Base-by-base conservation (phyloP, 768 basidiomycete species). In the Nidularia pulvinata region DNA sequence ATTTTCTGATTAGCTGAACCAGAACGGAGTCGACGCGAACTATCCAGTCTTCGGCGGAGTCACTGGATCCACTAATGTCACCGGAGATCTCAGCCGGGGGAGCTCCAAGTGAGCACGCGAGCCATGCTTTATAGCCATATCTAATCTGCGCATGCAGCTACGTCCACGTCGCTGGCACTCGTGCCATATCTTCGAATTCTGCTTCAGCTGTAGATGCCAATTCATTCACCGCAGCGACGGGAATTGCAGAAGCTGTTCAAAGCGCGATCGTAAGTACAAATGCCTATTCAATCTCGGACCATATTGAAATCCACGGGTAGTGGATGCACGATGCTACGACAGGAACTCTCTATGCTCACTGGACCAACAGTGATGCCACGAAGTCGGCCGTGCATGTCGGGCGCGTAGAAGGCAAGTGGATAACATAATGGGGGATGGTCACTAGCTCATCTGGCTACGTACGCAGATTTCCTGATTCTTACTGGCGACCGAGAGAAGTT, bases 1-100 rank as follows among this genome's bases (percentile, higher is more conserved):
- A 33, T 32, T 10, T 11, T 13, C n/a, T 44, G 14, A 2, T 43
- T 16, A 10, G 25, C n/a, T 19, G 13, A 33, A 5, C 16, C 39
- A 59, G 58, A 59, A 59, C 39, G 58, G 58, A 22, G 52, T 55
- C n/a, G 52, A 59, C 49, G 43, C 47, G 19, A 44, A 59, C 33
- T 56, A 50, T 36, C 58, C 58, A 7, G 48, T 43, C 55, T 56
- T 58, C 13, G 57, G 57, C n/a, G 54, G 51, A 10, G 53, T 58
- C 32, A 50, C 44, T 30, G 57, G 57, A 10, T 55, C 43, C 22
- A 30, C 36, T 16, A 52, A 51, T 45, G 35, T 35, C n/a, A 55
- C 45, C 3, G 10, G 11, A 10, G 45, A 46, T 22, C 45, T 46
- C 13, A 22, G 10, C 13, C 13, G 10, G 10, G 45, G 25, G 10